Conservation (phyloP, 176 grass and related monocot genomes). For the Avena atlantica region DNA sequence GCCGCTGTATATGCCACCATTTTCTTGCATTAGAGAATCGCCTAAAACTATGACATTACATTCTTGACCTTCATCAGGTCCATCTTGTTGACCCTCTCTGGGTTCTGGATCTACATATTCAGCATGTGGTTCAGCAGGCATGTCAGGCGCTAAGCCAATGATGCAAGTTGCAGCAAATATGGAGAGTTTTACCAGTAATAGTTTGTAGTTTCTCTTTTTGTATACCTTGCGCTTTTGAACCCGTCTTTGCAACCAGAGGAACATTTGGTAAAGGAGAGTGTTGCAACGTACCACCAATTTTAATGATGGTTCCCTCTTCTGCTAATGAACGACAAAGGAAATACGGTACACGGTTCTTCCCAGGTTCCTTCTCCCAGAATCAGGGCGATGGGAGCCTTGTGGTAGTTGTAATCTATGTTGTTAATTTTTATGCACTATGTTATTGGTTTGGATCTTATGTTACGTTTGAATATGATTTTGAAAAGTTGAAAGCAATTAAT, state of each 20-base stretch:
- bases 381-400: neutral
- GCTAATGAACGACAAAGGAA: slow-evolving; percentile 83
- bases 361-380: slow-evolving; percentile 70
- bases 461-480: too few relatives aligned
- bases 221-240: slow-evolving; percentile 22
- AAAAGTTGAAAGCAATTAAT: too few relatives aligned
- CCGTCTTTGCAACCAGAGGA: slow-evolving; percentile 67
- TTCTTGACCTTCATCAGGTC: slow-evolving; percentile 29
- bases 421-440: too few relatives aligned
- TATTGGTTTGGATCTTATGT: too few relatives aligned
- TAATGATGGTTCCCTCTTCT: slow-evolving; percentile 57
- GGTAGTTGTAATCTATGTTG: too few relatives aligned
- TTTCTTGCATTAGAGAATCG: slow-evolving; percentile 28
- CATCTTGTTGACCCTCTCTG: slow-evolving; percentile 27
- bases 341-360: slow-evolving; percentile 59
- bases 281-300: slow-evolving; percentile 52
- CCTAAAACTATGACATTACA: slow-evolving; percentile 24
- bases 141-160: slow-evolving; percentile 15
- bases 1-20: slow-evolving; percentile 29
- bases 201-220: slow-evolving; percentile 12
- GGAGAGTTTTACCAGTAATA: slow-evolving; percentile 26
- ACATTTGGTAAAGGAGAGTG: slow-evolving; percentile 61
- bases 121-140: neutral
- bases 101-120: neutral
- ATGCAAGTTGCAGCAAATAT: neutral